Conservation (phyloP, 164 flowering plant species). For the Magnolia sinica region DNA sequence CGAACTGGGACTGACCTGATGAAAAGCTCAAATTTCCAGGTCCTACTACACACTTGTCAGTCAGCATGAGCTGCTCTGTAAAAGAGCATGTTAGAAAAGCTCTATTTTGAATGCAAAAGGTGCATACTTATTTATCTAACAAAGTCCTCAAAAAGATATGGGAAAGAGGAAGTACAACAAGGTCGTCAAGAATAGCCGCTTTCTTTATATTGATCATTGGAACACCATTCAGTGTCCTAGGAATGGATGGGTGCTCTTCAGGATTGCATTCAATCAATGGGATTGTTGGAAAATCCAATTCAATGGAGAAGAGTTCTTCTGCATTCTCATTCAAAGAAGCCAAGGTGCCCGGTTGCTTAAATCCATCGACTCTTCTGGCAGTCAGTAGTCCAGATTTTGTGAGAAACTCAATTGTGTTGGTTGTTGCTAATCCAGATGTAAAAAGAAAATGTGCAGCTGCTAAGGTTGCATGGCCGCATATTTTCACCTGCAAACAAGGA, state of each 20-base stretch:
- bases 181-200: conserved; percentile 32
- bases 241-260: conserved; percentile 34
- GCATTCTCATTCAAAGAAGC: conserved; percentile 23
- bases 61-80: too few species aligned
- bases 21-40: too few species aligned
- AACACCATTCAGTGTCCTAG: conserved; percentile 53
- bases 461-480: conserved; percentile 29
- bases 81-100: too few species aligned
- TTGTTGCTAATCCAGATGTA: conserved; percentile 34
- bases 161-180: conserved; percentile 33
- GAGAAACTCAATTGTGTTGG: conserved; percentile 46
- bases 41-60: too few species aligned
- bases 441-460: conserved; percentile 45
- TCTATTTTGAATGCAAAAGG: too few species aligned
- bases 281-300: conserved; percentile 63
- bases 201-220: conserved; percentile 41
- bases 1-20: too few species aligned
- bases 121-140: too few species aligned
- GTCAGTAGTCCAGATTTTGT: conserved; percentile 66
- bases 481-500: conserved; percentile 6
- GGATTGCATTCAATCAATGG: conserved; percentile 34
- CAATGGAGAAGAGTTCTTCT: conserved; percentile 34
- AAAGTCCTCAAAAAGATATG: neutral
- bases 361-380: conserved; percentile 41
- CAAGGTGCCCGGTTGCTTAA: conserved; percentile 7